A percentile compares a stretch with the other conserved stretches of the same genome.
phyloP scores from a whole-genome alignment of 2,329 filamentous ascomycete species.

The Neofusicoccum cordaticola region DNA sequence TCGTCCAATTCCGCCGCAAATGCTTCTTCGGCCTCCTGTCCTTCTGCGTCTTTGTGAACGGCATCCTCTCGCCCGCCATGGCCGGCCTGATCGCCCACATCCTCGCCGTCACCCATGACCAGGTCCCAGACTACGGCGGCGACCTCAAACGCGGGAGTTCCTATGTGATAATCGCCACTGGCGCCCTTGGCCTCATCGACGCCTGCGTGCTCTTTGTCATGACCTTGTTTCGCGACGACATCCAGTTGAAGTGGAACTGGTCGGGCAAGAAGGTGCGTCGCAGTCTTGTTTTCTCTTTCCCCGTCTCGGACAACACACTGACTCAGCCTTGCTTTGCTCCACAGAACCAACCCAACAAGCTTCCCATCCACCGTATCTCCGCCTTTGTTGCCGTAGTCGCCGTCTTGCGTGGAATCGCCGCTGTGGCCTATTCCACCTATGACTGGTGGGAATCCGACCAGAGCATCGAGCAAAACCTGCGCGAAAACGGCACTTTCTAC shows the following conservation, averaged over 20 bases:
- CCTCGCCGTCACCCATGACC: constrained; percentile 5
- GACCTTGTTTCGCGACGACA: neutral
- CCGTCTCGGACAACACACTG: neutral
- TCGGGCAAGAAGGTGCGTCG: constrained; percentile 7
- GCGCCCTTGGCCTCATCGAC: neutral
- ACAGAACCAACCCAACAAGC: neutral
- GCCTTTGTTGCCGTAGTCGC: neutral
- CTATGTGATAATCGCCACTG: neutral
- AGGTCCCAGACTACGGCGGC: neutral
- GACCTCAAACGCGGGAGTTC: neutral
- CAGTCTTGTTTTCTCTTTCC: neutral
- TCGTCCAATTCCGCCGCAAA: constrained; percentile 1
- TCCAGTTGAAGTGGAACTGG: neutral
- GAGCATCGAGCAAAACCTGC: neutral
- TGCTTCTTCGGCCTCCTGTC: neutral
- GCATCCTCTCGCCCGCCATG: constrained; percentile 4
- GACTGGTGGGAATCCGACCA: constrained; percentile 2
- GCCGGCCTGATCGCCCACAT: constrained; percentile 2
- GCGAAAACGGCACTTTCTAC: neutral
- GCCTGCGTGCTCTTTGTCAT: neutral
- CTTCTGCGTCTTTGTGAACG: neutral
- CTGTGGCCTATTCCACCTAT: neutral
- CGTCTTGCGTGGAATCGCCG: neutral
- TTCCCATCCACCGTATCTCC: constrained; percentile 1
- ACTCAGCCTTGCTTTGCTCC: neutral